Percentiles rank a stretch among this genome's conserved stretches.
phyloP scores from a whole-genome alignment of 225 moss, liverwort and hornwort species.

The Bryum argenteum region DNA sequence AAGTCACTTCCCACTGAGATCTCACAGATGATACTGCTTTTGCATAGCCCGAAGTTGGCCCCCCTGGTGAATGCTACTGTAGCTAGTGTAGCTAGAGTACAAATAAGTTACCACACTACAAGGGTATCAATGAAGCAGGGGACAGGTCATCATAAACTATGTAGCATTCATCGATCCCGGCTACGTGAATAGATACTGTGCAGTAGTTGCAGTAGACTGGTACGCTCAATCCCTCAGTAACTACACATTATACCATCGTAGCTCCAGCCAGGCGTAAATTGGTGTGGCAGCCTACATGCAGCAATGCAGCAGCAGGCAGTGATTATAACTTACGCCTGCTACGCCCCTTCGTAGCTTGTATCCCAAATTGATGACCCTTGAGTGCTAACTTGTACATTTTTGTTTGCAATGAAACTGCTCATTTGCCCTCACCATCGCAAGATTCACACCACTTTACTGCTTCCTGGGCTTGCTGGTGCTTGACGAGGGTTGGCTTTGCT shows the following conservation, averaged over 20 bases:
- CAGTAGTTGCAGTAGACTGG: not conserved
- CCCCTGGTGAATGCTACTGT: not conserved
- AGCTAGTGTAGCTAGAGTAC: not conserved
- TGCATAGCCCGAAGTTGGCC: too few relatives aligned
- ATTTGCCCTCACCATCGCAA: not conserved
- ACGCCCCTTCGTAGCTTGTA: constrained; percentile 21
- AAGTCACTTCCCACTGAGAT: constrained; percentile 25
- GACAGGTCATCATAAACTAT: constrained; percentile 9
- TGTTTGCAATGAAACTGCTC: constrained; percentile 6
- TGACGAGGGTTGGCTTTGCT: not conserved
- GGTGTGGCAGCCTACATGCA: not conserved
- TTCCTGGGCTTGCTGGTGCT: not conserved
- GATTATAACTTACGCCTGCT: not conserved
- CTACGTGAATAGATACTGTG: constrained; percentile 6
- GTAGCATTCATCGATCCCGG: not conserved
- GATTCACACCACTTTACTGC: too few relatives aligned
- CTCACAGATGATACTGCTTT: not conserved
- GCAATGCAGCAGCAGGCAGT: constrained; percentile 21
- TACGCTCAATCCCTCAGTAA: constrained; percentile 9
- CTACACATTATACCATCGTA: not conserved
- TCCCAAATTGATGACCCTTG: constrained; percentile 27
- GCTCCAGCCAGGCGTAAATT: not conserved
- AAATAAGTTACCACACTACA: not conserved
- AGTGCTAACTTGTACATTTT: constrained; percentile 1
- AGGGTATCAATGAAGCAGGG: not conserved